Percentiles rank a stretch among this genome's conserved stretches.
These are phyloP conservation scores for Casuarina cunninghamiana DNA, from an alignment of 306 rosid genomes.

Conservation along the genomic window DNA sequence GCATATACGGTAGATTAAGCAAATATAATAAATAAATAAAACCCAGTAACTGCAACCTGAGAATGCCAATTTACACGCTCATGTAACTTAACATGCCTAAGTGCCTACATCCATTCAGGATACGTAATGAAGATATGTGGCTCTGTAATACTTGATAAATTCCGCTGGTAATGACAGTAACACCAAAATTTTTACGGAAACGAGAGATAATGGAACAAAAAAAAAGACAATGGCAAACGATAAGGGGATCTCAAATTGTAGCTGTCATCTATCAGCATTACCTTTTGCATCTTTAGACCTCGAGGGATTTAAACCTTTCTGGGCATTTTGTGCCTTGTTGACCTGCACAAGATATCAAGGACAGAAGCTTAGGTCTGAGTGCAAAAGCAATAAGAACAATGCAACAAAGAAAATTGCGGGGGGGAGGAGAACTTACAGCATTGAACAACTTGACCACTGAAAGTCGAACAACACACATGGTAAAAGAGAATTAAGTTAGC, in stretches of 20 bases:
- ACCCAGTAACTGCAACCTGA: neutral
- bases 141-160: neutral
- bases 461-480: conserved; percentile 43
- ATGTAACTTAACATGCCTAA: neutral
- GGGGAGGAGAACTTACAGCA: conserved; percentile 69
- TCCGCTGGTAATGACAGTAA: neutral
- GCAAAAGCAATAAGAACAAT: conserved; percentile 13
- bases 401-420: neutral
- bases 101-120: neutral
- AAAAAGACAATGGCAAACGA: neutral
- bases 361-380: conserved; percentile 5
- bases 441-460: conserved; percentile 95
- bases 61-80: neutral
- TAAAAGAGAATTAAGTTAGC: conserved; percentile 39
- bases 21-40: neutral
- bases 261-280: conserved; percentile 30
- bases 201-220: neutral
- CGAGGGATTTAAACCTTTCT: conserved; percentile 71
- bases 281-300: conserved; percentile 88
- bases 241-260: conserved; percentile 4
- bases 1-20: neutral
- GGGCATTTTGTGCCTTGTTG: conserved; percentile 89
- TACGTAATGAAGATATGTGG: neutral
- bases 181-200: neutral
- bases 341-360: conserved; percentile 55